Conservation (phyloP, 2,329 filamentous ascomycete genomes). For the Trichophaea hybrida region DNA sequence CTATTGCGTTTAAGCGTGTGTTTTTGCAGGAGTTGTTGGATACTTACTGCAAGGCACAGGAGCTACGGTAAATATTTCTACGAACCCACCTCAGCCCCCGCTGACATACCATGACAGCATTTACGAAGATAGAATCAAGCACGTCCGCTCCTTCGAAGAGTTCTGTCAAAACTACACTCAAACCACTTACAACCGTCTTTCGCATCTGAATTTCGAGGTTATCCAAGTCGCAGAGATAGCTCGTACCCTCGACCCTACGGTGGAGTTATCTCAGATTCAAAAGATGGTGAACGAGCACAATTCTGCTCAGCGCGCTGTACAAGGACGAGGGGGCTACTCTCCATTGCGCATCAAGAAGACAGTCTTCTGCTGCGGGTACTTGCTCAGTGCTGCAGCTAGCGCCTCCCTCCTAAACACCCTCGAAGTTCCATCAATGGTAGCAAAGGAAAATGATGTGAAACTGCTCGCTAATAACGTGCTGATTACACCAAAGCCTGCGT, state of each 20-base stretch:
- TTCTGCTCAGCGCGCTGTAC: slow-evolving; percentile 24
- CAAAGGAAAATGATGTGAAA: slow-evolving; percentile 52
- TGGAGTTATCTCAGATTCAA: slow-evolving; percentile 72
- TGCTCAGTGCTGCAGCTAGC: slow-evolving; percentile 41
- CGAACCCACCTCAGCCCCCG: background rate
- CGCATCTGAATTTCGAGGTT: slow-evolving; percentile 59
- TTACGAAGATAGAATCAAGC: slow-evolving; percentile 52
- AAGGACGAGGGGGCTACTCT: background rate
- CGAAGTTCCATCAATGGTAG: slow-evolving; percentile 9
- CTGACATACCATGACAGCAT: slow-evolving; percentile 34
- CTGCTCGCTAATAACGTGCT: slow-evolving; percentile 80
- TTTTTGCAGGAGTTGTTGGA: slow-evolving; percentile 69
- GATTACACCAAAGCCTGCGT: slow-evolving; percentile 66
- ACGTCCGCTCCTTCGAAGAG: slow-evolving; percentile 68
- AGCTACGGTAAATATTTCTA: slow-evolving; percentile 49
- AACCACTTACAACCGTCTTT: slow-evolving; percentile 38
- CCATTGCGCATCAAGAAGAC: slow-evolving; percentile 63
- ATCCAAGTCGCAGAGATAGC: slow-evolving; percentile 64
- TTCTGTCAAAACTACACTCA: slow-evolving; percentile 60
- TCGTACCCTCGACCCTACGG: slow-evolving; percentile 54
- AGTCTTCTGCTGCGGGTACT: slow-evolving; percentile 84
- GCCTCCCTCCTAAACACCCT: slow-evolving; percentile 18
- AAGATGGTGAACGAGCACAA: slow-evolving; percentile 85
- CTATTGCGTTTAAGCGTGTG: slow-evolving; percentile 83
- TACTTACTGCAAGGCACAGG: slow-evolving; percentile 70